Evolutionary conservation across 371 early-diverging fungal genomes (phyloP), one percentile per base, ranked within the genome.

Genomic region (Conidiobolus incongruus): DNA sequence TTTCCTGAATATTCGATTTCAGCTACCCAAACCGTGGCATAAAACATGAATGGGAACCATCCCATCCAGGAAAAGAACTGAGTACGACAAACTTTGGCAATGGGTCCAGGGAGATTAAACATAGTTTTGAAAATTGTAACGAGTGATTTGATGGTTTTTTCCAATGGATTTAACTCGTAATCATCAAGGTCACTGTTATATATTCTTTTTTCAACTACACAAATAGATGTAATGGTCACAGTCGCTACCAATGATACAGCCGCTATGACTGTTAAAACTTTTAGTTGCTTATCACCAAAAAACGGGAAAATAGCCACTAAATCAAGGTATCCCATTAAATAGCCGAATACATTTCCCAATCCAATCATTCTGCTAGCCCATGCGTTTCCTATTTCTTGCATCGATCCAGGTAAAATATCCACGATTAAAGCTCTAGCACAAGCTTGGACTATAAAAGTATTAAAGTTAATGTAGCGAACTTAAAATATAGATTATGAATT

Each of bases 21-120:
- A 22, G 80, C 78, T 0, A 85, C 74, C 59, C 74, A 83, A 1
- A 79, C 75, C 0, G 81, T 79, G 7, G 78, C 69, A 53, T 90
- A 91, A 47, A 94, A 91, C 10, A 94, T 60, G 49, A 91, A 89
- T 2, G 92, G 90, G 51, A 94, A 94, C 88, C 91, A 89, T 8
- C 87, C 91, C 48, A 91, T 71, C 91, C 91, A 94, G 4, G 85
- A 71, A 61, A 81, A 84, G 43, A 92, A 77, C 50, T 92, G 92
- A 4, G 83, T 77, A 40, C 77, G 75, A 58, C 88, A 90, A 11
- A 91, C 61, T 10, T 63, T 56, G 45, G 72, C 75, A 35, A 91
- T 67, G 2, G 76, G 65, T 13, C 43, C 52, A 0, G 92, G 89
- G 41, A 91, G 55, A 33, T 61, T 44, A 49, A 69, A 61, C 32